phyloP scores from a whole-genome alignment of 2,329 filamentous ascomycete genomes.

The Ambrosiella cleistominuta region DNA sequence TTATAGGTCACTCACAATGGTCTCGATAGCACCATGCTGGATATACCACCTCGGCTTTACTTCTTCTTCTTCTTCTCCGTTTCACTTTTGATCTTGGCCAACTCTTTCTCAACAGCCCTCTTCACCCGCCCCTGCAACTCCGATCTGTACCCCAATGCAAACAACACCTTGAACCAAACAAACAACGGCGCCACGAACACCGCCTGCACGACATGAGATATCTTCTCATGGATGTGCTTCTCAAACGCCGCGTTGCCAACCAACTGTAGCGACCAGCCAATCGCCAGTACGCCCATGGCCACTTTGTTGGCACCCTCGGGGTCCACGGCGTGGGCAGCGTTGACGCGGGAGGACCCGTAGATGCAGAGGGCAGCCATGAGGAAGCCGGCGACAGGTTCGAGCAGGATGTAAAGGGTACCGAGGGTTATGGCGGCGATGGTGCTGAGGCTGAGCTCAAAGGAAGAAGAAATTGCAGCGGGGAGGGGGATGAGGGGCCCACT shows the following conservation, averaged over 20 bases:
- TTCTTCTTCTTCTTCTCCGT: not conserved
- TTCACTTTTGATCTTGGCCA: slow-evolving; percentile 47
- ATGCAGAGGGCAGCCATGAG: slow-evolving; percentile 61
- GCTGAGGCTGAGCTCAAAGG: slow-evolving; percentile 44
- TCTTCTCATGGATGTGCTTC: slow-evolving; percentile 32
- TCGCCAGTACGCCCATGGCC: slow-evolving; percentile 50
- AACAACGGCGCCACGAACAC: slow-evolving; percentile 89
- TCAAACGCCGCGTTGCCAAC: slow-evolving; percentile 82
- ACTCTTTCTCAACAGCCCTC: slow-evolving; percentile 55
- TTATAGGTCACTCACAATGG: not conserved
- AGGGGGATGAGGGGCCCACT: slow-evolving; percentile 44
- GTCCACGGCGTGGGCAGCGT: slow-evolving; percentile 49
- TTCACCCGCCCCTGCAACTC: slow-evolving; percentile 72
- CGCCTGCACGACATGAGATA: slow-evolving; percentile 85
- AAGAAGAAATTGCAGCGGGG: slow-evolving; percentile 49
- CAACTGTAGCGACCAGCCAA: slow-evolving; percentile 79
- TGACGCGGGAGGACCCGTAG: slow-evolving; percentile 53
- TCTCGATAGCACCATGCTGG: not conserved
- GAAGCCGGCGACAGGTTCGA: slow-evolving; percentile 83
- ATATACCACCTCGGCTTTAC: not conserved
- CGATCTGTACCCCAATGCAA: slow-evolving; percentile 74
- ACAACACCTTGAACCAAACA: slow-evolving; percentile 89
- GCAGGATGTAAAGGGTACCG: slow-evolving; percentile 65
- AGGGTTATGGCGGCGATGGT: slow-evolving; percentile 52
- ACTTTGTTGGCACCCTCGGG: slow-evolving; percentile 31